Base-by-base conservation (phyloP, 2,329 filamentous ascomycete genomes). In the Sphaceloma murrayae region DNA sequence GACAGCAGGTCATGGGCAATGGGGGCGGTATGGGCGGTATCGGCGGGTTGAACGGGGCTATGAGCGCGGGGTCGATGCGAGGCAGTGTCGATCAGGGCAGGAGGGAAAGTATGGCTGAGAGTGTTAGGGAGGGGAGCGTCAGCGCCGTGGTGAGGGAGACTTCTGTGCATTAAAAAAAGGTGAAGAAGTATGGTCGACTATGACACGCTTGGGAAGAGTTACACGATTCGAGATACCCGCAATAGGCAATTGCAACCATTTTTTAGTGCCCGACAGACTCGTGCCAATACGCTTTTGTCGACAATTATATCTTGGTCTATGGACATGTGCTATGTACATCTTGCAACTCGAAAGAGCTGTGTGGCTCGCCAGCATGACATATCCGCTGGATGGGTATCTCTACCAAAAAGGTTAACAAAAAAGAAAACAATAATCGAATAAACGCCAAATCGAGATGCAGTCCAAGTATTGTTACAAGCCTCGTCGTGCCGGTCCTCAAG, bases 1-100 rank as follows among this genome's bases (percentile, higher is more conserved):
- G 45, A 45, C 40, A 22, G 4, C 10, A 19, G 5, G 19, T 9
- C 17, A 2, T 7, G 27, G 36, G 34, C 14, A 19, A 38, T 24
- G 13, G 17, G 29, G 31, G 27, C 39, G 4, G 34, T 22, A 14
- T 11, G 42, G 13, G 21, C 34, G 16, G 43, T n/a, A 27, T 45
- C 13, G 21, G 21, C n/a, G 27, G 34, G 13, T 13, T 9, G 29
- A 13, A n/a, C 17, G 21, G 17, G 36, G 32, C 21, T 6, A 27
- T 27, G 24, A 27, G 24, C 24, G 24, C 24, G 6, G 24, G 24
- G 6, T 6, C 7, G 6, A 33, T 26, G 17, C 42, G 47, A 36
- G 42, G 42, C 2, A 43, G 43, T 48, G 31, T 27, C 3, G 29
- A 43, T 27, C 14, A n/a, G 24, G 31, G 32, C 4, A 44, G 39